Base-by-base conservation (phyloP, 805 yeast species). In the Teunomyces gatunensis region DNA sequence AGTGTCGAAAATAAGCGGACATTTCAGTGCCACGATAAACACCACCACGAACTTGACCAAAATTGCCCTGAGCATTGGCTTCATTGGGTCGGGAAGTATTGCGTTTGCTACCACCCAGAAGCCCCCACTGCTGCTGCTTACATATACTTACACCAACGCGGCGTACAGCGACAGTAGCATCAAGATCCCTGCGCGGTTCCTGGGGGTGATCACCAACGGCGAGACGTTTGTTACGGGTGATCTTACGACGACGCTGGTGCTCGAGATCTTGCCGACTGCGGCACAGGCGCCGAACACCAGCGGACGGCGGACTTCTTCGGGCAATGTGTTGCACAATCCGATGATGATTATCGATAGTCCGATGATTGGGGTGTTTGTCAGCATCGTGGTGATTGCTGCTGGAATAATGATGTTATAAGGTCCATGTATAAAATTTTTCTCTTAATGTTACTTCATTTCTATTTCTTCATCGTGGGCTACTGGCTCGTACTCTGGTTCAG, bases 51-150 rank as follows among this genome's bases (percentile, higher is more conserved):
- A 29, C 18, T 3, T 18, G 27, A 17, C 37, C 11, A n/a, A 15
- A 10, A 23, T 42, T 15, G 17, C 7, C 17, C 13, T n/a, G 9
- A 42, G 35, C 13, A 52, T 60, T n/a, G 64, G 51, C 7, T 49
- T 48, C 41, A 69, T 80, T 9, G 29, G 46, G 32, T 69, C 79
- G 0, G 80, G 79, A 3, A 28, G 53, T 12, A 80, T 81, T 13
- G 85, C 85, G 15, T 80, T 74, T 55, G 85, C 84, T 0, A 63
- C 63, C 23, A 63, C 65, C 11, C 61, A 65, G 23, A 57, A 55
- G 6, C 56, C 7, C 44, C 58, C 61, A 5, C 23, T 18, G 25
- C 23, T 12, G n/a, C 5, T 13, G 15, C 29, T 28, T 12, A 5
- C 34, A 15, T 12, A 56, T 58, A 9, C 55, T 36, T 15, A 51